phyloP scores from a whole-genome alignment of 2,329 filamentous ascomycete genomes.

The Cladorrhinum sp. region DNA sequence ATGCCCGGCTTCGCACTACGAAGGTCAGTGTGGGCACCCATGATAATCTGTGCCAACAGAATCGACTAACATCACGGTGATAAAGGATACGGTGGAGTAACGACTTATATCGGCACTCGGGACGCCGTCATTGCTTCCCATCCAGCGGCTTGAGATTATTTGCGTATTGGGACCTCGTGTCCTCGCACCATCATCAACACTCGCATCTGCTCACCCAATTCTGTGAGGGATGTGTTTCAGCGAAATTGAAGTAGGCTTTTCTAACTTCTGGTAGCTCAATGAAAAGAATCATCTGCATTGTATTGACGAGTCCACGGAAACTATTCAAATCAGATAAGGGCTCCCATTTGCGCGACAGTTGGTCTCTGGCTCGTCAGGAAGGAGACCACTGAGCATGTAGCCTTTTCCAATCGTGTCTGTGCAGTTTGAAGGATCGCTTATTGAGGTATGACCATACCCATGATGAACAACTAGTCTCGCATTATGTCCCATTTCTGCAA shows the following conservation, averaged over 20 bases:
- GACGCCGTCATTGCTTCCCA: too few species aligned
- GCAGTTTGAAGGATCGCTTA: constrained; percentile 41
- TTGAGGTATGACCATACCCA: constrained; percentile 47
- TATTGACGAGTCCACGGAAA: too few species aligned
- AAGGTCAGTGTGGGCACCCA: not conserved
- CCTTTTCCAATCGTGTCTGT: constrained; percentile 41
- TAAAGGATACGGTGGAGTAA: not conserved
- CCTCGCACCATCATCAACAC: too few species aligned
- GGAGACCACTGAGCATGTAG: constrained; percentile 40
- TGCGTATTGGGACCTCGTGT: too few species aligned
- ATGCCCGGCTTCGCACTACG: not conserved
- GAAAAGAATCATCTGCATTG: too few species aligned
- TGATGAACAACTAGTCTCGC: constrained; percentile 49
- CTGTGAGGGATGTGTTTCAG: too few species aligned
- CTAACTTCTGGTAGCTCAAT: too few species aligned
- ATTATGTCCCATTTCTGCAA: constrained; percentile 45
- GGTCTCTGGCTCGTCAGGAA: constrained; percentile 44
- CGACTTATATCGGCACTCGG: too few species aligned
- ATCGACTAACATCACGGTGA: not conserved
- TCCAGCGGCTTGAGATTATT: too few species aligned
- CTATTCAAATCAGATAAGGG: constrained; percentile 36
- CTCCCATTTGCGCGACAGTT: constrained; percentile 47
- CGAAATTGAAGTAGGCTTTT: too few species aligned
- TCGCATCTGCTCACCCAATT: too few species aligned
- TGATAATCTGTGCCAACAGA: too few species aligned